These are phyloP conservation scores for Chlorella sp. DNA, from an alignment of 139 green algal genomes.

Conservation along the genomic window DNA sequence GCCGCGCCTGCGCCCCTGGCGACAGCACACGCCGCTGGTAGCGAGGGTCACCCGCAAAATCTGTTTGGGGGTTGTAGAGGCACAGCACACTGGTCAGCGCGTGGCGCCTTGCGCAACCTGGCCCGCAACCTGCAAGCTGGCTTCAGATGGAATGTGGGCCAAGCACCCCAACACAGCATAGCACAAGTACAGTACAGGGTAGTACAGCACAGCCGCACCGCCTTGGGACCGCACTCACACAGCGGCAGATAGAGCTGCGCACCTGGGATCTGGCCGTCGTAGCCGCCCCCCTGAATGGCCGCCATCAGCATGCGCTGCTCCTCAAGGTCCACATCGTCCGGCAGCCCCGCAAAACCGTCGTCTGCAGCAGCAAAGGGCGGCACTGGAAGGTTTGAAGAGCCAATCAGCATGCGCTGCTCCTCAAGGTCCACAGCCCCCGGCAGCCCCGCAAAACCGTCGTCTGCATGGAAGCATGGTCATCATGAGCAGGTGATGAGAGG, in stretches of 20 bases:
- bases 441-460: background rate
- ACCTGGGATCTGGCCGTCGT: conserved; percentile 31
- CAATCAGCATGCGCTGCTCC: conserved; percentile 55
- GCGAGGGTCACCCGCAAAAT: conserved; percentile 22
- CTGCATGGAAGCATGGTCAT: too few species aligned
- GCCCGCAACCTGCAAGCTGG: too few species aligned
- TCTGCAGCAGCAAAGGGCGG: too few species aligned
- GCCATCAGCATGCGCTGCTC: conserved; percentile 55
- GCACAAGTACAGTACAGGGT: too few species aligned
- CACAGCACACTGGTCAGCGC: too few species aligned
- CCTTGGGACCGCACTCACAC: background rate
- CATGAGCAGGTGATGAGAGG: too few species aligned
- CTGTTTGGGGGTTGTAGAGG: background rate
- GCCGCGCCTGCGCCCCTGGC: conserved; percentile 33
- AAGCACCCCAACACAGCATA: too few species aligned
- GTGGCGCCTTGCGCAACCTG: too few species aligned
- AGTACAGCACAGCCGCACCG: background rate
- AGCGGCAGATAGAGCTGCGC: too few species aligned
- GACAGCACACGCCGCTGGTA: conserved; percentile 27
- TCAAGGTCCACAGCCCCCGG: conserved; percentile 43
- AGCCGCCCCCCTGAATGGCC: conserved; percentile 37
- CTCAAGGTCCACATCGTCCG: conserved; percentile 45
- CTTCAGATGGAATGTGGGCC: too few species aligned
- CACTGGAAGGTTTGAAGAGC: too few species aligned
- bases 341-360: conserved; percentile 1